A percentile compares a stretch with the other conserved stretches of the same genome.
Evolutionary conservation across 306 rosid genomes (phyloP).

Genomic region (Trifolium subterraneum): DNA sequence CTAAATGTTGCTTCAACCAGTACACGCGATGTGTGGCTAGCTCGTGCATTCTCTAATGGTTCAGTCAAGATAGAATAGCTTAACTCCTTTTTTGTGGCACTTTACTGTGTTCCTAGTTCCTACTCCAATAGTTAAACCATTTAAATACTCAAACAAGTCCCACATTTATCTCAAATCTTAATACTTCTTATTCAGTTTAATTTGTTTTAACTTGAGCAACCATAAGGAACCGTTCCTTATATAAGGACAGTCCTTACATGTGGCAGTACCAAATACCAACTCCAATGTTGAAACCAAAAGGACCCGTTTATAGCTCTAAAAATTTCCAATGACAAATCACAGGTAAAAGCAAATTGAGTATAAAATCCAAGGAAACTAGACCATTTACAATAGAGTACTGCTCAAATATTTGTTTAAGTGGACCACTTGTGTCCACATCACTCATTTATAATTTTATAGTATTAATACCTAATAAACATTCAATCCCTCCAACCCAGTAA

Average conservation of each 20-base stretch:
- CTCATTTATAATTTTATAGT: too few relatives aligned
- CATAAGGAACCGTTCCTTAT: background rate
- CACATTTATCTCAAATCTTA: constrained; percentile 6
- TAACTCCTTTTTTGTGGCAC: background rate
- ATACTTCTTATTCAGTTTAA: background rate
- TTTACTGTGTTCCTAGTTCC: background rate
- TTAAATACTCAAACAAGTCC: background rate
- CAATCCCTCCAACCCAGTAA: too few relatives aligned
- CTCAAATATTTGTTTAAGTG: background rate
- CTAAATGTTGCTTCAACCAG: constrained; percentile 14
- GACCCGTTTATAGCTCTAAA: background rate
- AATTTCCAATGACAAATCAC: too few relatives aligned
- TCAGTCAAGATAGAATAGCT: background rate
- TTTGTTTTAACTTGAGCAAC: background rate
- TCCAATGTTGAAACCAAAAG: background rate
- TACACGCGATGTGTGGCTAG: constrained; percentile 14
- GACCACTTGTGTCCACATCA: too few relatives aligned
- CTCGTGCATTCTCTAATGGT: background rate
- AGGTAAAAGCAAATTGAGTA: too few relatives aligned
- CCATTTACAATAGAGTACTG: background rate
- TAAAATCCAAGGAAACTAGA: too few relatives aligned
- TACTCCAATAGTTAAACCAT: background rate
- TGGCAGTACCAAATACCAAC: background rate
- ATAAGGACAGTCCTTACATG: background rate
- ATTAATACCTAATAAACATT: too few relatives aligned